These are phyloP conservation scores for Epichloe sp. DNA, from an alignment of 2,329 filamentous ascomycete genomes.

Conservation along the genomic window DNA sequence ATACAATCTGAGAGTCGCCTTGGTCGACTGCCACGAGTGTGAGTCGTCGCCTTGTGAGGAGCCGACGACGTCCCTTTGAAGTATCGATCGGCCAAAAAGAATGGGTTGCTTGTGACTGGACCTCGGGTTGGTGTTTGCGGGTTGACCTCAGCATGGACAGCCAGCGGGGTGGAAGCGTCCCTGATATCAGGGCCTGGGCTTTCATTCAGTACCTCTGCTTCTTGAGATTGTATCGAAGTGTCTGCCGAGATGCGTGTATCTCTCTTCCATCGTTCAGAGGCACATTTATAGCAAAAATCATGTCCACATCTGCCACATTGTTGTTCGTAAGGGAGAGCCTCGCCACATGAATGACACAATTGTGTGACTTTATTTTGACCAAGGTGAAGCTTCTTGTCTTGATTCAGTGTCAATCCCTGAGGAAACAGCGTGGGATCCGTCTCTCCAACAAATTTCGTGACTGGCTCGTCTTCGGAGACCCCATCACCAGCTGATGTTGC, in stretches of 20 bases:
- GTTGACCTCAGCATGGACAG: neutral
- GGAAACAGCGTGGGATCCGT: slow-evolving; percentile 18
- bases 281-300: slow-evolving; percentile 34
- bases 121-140: slow-evolving; percentile 2
- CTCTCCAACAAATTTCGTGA: slow-evolving; percentile 21
- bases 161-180: too few relatives aligned
- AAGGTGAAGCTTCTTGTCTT: slow-evolving; percentile 13
- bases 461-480: slow-evolving; percentile 3
- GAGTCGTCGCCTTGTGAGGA: slow-evolving; percentile 12
- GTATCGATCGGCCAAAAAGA: slow-evolving; percentile 18
- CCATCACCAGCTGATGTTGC: neutral
- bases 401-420: slow-evolving; percentile 30
- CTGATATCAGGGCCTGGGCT: neutral
- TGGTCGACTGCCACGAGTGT: slow-evolving; percentile 9
- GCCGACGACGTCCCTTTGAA: slow-evolving; percentile 9
- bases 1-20: slow-evolving; percentile 18
- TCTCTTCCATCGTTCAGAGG: slow-evolving; percentile 17
- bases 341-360: slow-evolving; percentile 38
- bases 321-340: slow-evolving; percentile 22
- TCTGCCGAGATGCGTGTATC: neutral
- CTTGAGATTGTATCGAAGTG: neutral
- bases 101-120: slow-evolving; percentile 18
- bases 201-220: neutral
- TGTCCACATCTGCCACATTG: slow-evolving; percentile 38
- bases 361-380: slow-evolving; percentile 16